Percentiles rank a stretch among this genome's conserved stretches.
Conservation (phyloP, 306 rosid genomes). For the Rosa chinensis region DNA sequence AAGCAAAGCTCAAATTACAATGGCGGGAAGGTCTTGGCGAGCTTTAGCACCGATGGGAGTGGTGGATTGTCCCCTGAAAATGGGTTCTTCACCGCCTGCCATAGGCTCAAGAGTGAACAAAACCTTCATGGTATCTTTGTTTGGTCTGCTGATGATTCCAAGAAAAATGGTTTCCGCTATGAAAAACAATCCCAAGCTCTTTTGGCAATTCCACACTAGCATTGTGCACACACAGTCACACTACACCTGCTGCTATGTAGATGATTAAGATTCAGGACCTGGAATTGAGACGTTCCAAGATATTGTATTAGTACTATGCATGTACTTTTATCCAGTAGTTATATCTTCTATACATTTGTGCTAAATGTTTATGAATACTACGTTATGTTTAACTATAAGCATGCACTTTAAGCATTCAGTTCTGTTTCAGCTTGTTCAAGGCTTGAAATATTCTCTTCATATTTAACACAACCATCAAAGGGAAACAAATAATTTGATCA, state of each 20-base stretch:
- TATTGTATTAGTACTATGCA: background rate
- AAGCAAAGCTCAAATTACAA: slow-evolving; percentile 56
- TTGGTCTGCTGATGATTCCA: slow-evolving; percentile 88
- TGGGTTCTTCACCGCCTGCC: slow-evolving; percentile 69
- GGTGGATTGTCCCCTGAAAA: slow-evolving; percentile 52
- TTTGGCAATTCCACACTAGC: slow-evolving; percentile 42
- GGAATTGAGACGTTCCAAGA: background rate
- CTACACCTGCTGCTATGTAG: background rate
- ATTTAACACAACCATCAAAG: background rate
- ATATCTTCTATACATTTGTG: background rate
- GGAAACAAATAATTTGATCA: background rate
- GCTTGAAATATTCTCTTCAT: background rate
- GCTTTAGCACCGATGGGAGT: slow-evolving; percentile 62
- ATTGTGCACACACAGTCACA: background rate
- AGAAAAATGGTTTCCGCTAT: slow-evolving; percentile 50
- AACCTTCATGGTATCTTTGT: slow-evolving; percentile 71
- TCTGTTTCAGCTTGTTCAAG: background rate
- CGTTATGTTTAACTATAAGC: background rate
- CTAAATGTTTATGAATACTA: background rate
- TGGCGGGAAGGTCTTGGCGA: slow-evolving; percentile 66
- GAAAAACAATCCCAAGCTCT: slow-evolving; percentile 72
- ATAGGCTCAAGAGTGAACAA: slow-evolving; percentile 40
- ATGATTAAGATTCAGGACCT: background rate
- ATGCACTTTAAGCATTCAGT: background rate
- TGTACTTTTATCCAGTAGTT: background rate